Percentiles rank a stretch among this genome's conserved stretches.
These are phyloP conservation scores for Brettanomyces nanus DNA, from an alignment of 805 yeast genomes.

Conservation along the genomic window DNA sequence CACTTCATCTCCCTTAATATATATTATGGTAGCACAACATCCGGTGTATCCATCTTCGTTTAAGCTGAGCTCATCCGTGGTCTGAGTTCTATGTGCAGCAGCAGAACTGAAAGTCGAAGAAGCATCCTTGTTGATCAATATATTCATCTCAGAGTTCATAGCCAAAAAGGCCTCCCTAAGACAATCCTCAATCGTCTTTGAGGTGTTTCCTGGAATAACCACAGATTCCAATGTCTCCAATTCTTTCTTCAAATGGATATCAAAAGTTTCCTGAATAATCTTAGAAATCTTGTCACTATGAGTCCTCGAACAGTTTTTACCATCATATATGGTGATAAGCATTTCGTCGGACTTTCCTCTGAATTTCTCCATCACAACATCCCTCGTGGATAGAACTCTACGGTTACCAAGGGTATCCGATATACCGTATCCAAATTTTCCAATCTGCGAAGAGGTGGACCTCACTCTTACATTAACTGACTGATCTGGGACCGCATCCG, in stretches of 20 bases:
- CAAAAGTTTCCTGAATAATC: conserved; percentile 65
- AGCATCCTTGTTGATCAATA: conserved; percentile 38
- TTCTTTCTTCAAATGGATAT: conserved; percentile 60
- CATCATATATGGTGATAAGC: conserved; percentile 78
- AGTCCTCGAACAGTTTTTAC: conserved; percentile 50
- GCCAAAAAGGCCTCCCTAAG: conserved; percentile 72
- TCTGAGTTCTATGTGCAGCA: conserved; percentile 44
- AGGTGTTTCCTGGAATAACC: conserved; percentile 28
- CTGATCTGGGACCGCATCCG: conserved; percentile 86
- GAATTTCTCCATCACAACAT: conserved; percentile 79
- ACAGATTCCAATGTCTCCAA: conserved; percentile 33
- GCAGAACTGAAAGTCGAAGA: conserved; percentile 34
- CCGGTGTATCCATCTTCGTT: conserved; percentile 73
- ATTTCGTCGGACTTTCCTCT: conserved; percentile 79
- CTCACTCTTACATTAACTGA: conserved; percentile 74
- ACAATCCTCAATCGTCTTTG: conserved; percentile 60
- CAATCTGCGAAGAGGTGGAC: conserved; percentile 76
- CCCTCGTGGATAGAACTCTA: conserved; percentile 63
- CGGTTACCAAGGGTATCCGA: conserved; percentile 76
- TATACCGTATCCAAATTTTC: conserved; percentile 79
- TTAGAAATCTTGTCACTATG: conserved; percentile 62
- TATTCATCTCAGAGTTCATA: conserved; percentile 76
- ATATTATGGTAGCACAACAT: conserved; percentile 75
- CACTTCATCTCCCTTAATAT: conserved; percentile 59
- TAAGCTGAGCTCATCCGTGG: conserved; percentile 44